A percentile compares a stretch with the other conserved stretches of the same genome.
These are phyloP conservation scores for Pugionium cornutum DNA, from an alignment of 345 rosid genomes.

Conservation along the genomic window DNA sequence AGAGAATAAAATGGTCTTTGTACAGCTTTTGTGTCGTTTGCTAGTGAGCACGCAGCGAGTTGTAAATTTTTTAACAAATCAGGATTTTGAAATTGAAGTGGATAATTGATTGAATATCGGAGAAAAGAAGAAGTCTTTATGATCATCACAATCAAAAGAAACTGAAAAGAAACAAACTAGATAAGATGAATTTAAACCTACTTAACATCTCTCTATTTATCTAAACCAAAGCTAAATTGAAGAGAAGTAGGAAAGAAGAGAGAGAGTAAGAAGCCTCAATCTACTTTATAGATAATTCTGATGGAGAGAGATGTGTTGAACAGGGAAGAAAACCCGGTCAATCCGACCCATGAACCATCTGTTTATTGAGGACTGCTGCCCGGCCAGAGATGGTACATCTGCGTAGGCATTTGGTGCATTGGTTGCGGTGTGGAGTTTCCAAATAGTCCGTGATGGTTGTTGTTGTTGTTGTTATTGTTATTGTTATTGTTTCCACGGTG, in stretches of 20 bases:
- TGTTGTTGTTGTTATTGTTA: conserved; percentile 6
- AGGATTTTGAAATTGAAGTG: not conserved
- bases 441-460: conserved; percentile 31
- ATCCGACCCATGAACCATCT: not conserved
- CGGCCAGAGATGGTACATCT: conserved; percentile 38
- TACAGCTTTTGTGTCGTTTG: too few relatives aligned
- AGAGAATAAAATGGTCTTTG: too few relatives aligned
- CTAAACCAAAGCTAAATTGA: conserved; percentile 37
- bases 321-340: conserved; percentile 31
- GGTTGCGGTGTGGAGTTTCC: conserved; percentile 34
- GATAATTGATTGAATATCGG: not conserved
- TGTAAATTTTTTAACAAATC: not conserved
- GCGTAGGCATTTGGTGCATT: conserved; percentile 35
- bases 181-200: conserved; percentile 32
- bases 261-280: conserved; percentile 36
- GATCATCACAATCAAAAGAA: conserved; percentile 30
- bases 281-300: conserved; percentile 34
- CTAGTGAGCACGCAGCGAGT: not conserved
- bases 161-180: conserved; percentile 28
- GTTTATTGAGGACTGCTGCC: conserved; percentile 29
- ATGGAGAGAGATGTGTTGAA: conserved; percentile 29
- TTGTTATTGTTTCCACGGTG: conserved; percentile 30
- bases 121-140: conserved; percentile 18
- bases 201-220: conserved; percentile 36
- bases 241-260: conserved; percentile 11